Evolutionary conservation across 495 filamentous ascomycete species (phyloP).

Genomic region (Penicillium turbatum): DNA sequence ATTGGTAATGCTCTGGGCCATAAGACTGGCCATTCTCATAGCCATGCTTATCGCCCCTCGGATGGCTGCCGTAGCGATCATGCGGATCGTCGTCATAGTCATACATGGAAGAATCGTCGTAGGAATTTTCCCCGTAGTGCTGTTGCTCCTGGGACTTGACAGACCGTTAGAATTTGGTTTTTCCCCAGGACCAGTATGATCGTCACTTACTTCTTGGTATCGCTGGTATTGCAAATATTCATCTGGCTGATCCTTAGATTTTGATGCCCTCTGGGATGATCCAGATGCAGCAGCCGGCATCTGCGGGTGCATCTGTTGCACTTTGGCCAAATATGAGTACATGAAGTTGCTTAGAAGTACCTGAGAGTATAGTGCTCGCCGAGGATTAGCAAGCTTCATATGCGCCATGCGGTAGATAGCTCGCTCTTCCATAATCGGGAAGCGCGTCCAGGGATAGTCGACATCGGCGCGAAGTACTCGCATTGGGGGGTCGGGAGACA

Average conservation of each 20-base stretch:
- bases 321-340: conserved; percentile 98
- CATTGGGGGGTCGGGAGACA: conserved; percentile 76
- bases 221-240: conserved; percentile 60
- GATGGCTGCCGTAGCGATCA: conserved; percentile 50
- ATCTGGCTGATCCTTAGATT: conserved; percentile 61
- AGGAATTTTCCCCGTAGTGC: conserved; percentile 50
- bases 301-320: conserved; percentile 96
- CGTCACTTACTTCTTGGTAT: conserved; percentile 57
- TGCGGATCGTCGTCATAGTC: conserved; percentile 53
- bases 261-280: conserved; percentile 55
- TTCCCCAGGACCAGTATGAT: neutral
- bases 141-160: conserved; percentile 48
- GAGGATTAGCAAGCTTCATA: conserved; percentile 96
- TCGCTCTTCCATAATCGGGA: conserved; percentile 91
- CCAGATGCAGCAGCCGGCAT: conserved; percentile 65
- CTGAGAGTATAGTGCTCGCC: conserved; percentile 87
- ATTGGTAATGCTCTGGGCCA: conserved; percentile 42
- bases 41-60: conserved; percentile 47
- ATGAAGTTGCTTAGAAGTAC: conserved; percentile 99
- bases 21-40: conserved; percentile 47
- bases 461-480: conserved; percentile 73
- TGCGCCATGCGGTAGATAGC: conserved; percentile 99
- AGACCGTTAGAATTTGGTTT: conserved; percentile 5
- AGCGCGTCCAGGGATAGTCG: conserved; percentile 94
- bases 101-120: conserved; percentile 56